Percentiles rank a stretch among this genome's conserved stretches.
Evolutionary conservation across 73 alveolate species (phyloP).

Genomic region (Urostyla sp.): DNA sequence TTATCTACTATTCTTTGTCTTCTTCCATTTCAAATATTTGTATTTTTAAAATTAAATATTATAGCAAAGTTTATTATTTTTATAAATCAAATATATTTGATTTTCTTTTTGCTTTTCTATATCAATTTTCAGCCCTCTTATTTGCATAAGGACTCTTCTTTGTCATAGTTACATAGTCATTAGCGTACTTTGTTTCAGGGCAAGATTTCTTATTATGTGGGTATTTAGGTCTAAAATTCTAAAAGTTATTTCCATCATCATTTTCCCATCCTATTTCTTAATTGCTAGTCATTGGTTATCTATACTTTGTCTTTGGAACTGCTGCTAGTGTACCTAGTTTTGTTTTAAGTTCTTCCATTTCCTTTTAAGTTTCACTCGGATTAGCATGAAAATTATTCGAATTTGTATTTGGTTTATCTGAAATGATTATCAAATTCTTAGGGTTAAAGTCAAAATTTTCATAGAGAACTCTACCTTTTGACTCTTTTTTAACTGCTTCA

Average conservation of each 20-base stretch:
- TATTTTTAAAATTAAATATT: too few species aligned
- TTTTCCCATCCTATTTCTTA: slow-evolving; percentile 80
- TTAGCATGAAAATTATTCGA: background rate
- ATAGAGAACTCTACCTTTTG: slow-evolving; percentile 49
- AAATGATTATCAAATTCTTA: slow-evolving; percentile 41
- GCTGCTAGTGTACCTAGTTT: slow-evolving; percentile 66
- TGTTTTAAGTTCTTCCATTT: slow-evolving; percentile 49
- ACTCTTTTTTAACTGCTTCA: slow-evolving; percentile 78
- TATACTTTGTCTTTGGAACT: slow-evolving; percentile 72
- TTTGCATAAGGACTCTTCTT: slow-evolving; percentile 68
- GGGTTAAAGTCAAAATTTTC: slow-evolving; percentile 78
- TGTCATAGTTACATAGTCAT: slow-evolving; percentile 74
- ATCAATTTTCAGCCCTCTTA: slow-evolving; percentile 61
- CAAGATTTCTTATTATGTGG: slow-evolving; percentile 62
- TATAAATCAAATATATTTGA: too few species aligned
- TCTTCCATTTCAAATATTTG: too few species aligned
- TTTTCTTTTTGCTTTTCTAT: too few species aligned
- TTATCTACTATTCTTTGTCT: too few species aligned
- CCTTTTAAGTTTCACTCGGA: slow-evolving; percentile 50
- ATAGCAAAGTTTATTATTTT: too few species aligned
- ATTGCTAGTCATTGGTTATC: slow-evolving; percentile 67
- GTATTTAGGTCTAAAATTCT: slow-evolving; percentile 52
- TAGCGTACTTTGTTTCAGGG: slow-evolving; percentile 75
- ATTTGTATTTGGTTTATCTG: slow-evolving; percentile 69
- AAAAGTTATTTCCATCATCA: slow-evolving; percentile 63